Evolutionary conservation across 805 yeast genomes (phyloP), one percentile per base, ranked within the genome.

Genomic region (Zygosaccharomyces bisporus): DNA sequence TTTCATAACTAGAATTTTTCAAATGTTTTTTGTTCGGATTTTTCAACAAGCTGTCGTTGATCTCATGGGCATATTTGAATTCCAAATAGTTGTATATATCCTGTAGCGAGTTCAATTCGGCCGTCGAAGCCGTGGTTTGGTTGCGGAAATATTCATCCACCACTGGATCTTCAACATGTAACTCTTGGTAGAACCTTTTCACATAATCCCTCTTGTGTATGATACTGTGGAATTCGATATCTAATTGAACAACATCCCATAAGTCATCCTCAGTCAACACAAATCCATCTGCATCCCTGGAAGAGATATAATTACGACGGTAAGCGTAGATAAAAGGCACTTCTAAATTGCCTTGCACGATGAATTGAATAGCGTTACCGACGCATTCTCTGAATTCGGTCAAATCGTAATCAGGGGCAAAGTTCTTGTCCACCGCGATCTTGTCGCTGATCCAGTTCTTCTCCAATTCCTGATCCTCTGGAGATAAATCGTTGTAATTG

Each of bases 271-370:
- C 95, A 43, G 72, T 76, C 44, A 86, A 68, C 1, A 71, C 69
- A 21, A 67, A 63, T 9, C 71, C 76, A 23, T 71, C 69, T 17
- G 65, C 71, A 39, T 69, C 69, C 46, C 69, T 71, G 8, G 74
- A 68, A 2, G 64, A 61, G 23, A 77, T 77, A 60, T 86, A 88
- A 65, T 93, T 98, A 67, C 95, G 86, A 63, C 98, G 85, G 61
- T 89, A 95, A 19, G 89, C 85, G 86, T 95, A 89, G 49, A 93
- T 89, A 57, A 89, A 86, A 8, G 99, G 98, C 4, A 91, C 96
- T 62, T 93, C 99, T 51, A 84, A 74, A 46, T 81, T 75, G 39
- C 90, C 95, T 55, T 79, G 80, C 10, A 89, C 74, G 23, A 93
- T 70, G 52, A 80, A 89, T 58, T 73, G 86, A 57, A 77, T 82